Evolutionary conservation across 78 protist genomes (phyloP).

Genomic region (Monocercomonoides exilis): DNA sequence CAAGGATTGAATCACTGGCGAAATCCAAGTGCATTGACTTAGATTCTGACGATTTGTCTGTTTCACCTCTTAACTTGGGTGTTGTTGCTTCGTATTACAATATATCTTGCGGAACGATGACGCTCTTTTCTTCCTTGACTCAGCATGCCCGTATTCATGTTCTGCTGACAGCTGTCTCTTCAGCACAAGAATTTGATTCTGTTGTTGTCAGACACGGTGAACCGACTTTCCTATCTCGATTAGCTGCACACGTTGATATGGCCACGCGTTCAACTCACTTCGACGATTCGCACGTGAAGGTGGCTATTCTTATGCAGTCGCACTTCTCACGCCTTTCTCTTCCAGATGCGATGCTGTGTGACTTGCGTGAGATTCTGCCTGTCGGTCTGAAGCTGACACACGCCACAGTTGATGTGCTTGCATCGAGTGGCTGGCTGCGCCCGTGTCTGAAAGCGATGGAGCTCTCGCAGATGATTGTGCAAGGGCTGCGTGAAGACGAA

Average conservation of each 20-base stretch:
- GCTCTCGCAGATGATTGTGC: constrained; percentile 78
- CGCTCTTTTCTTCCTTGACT: constrained; percentile 59
- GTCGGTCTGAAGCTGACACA: constrained; percentile 35
- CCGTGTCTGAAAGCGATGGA: constrained; percentile 91
- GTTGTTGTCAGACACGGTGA: constrained; percentile 82
- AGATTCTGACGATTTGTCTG: not conserved
- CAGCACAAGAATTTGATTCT: constrained; percentile 70
- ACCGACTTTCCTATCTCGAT: constrained; percentile 45
- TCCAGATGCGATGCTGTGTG: constrained; percentile 40
- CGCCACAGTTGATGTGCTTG: constrained; percentile 83
- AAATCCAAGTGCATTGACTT: constrained; percentile 5
- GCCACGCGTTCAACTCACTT: constrained; percentile 22
- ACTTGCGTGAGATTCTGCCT: constrained; percentile 16
- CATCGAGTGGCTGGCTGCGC: constrained; percentile 60
- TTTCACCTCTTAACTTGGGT: constrained; percentile 79
- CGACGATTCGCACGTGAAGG: constrained; percentile 65
- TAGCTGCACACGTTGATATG: constrained; percentile 64
- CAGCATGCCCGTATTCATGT: constrained; percentile 53
- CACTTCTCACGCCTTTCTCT: constrained; percentile 49
- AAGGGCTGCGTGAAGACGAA: constrained; percentile 58
- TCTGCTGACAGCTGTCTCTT: constrained; percentile 63
- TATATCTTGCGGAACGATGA: constrained; percentile 79
- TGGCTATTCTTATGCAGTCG: constrained; percentile 70
- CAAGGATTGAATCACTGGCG: constrained; percentile 64
- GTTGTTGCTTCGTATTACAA: constrained; percentile 89